Percentiles rank a stretch among this genome's conserved stretches.
These are phyloP conservation scores for Tympanopsis confertula DNA, from an alignment of 2,329 filamentous ascomycete species.

Conservation along the genomic window DNA sequence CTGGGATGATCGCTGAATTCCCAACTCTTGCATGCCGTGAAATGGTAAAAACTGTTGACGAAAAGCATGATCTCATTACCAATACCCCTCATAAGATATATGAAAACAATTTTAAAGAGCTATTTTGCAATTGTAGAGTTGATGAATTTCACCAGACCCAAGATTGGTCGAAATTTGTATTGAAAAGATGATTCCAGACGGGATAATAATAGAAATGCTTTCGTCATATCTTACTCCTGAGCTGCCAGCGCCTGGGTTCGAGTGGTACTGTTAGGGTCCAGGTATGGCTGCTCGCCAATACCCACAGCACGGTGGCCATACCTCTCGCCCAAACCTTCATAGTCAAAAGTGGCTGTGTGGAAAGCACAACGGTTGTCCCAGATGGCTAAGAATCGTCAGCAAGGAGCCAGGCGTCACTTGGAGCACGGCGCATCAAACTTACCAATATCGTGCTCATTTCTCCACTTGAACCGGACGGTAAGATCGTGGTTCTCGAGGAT, in stretches of 20 bases:
- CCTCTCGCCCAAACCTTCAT: slow-evolving; percentile 23
- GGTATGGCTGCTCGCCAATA: slow-evolving; percentile 29
- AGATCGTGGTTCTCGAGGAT: slow-evolving; percentile 38
- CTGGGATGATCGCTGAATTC: no score
- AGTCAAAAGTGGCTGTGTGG: slow-evolving; percentile 41
- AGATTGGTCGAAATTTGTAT: no score
- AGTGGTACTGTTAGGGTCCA: slow-evolving; percentile 22
- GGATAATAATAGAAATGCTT: no score
- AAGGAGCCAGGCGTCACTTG: not conserved
- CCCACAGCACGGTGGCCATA: slow-evolving; percentile 27
- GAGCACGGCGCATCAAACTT: slow-evolving; percentile 6
- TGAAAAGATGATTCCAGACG: no score
- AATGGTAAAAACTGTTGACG: no score
- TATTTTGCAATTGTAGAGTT: no score
- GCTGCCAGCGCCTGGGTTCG: slow-evolving; percentile 22
- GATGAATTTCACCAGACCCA: no score
- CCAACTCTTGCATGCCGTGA: no score
- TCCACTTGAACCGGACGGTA: slow-evolving; percentile 42
- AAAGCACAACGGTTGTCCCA: slow-evolving; percentile 51
- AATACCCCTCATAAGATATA: no score
- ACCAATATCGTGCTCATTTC: slow-evolving; percentile 34
- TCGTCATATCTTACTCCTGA: no score
- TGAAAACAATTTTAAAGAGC: no score
- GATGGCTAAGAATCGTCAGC: slow-evolving; percentile 32
- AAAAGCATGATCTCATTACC: no score